Conservation (phyloP, 306 rosid genomes). For the Pyrus communis region DNA sequence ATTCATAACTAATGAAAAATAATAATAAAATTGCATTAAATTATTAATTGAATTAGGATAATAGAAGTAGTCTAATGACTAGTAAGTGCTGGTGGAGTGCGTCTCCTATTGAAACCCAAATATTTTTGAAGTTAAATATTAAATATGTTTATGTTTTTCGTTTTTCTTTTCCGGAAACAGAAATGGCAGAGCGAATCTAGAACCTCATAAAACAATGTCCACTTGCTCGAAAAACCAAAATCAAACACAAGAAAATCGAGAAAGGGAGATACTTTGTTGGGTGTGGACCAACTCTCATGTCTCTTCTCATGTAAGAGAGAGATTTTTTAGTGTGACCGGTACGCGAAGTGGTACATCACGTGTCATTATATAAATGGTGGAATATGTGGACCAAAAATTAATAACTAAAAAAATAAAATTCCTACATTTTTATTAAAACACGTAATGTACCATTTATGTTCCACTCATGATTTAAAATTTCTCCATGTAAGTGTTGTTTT, state of each 20-base stretch:
- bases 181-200: conserved; percentile 48
- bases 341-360: rapidly evolving
- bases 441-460: no score
- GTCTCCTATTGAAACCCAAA: conserved; percentile 10
- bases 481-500: conserved; percentile 40
- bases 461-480: no score
- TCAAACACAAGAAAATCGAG: conserved; percentile 26
- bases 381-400: no score
- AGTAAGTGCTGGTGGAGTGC: background rate
- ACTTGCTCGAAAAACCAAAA: conserved; percentile 17
- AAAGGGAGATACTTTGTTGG: conserved; percentile 20
- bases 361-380: no score
- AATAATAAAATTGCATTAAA: background rate
- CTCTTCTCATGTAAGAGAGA: conserved; percentile 44
- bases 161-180: background rate
- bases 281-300: conserved; percentile 46
- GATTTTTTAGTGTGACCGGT: background rate
- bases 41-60: conserved; percentile 20
- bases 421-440: no score
- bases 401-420: no score
- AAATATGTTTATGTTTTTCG: background rate
- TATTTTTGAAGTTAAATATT: background rate
- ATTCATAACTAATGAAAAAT: conserved; percentile 2
- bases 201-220: conserved; percentile 21
- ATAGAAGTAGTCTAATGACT: conserved; percentile 25